Conservation (phyloP, 352 stramenopile species). For the Albugo laibachii region DNA sequence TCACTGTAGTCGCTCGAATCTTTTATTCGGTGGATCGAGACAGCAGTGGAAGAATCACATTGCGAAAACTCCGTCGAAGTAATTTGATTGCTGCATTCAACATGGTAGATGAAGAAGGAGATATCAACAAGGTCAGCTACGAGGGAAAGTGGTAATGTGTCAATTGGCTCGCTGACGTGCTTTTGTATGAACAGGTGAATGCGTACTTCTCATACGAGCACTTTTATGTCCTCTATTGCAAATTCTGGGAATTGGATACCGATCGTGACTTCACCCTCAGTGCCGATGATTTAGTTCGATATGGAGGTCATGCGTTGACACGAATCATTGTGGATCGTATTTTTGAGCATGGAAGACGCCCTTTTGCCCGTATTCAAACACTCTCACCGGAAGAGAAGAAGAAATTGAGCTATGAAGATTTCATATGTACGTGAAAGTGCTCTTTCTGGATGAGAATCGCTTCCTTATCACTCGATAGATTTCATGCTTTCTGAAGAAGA, state of each 20-base stretch:
- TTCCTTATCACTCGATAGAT: slow-evolving; percentile 19
- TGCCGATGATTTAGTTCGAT: slow-evolving; percentile 65
- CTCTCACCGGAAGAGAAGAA: slow-evolving; percentile 67
- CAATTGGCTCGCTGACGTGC: background rate
- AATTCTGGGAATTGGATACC: slow-evolving; percentile 98
- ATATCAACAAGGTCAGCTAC: slow-evolving; percentile 94
- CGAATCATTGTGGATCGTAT: slow-evolving; percentile 77
- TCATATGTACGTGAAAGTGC: slow-evolving; percentile 38
- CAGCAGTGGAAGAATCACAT: slow-evolving; percentile 89
- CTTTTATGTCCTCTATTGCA: slow-evolving; percentile 99
- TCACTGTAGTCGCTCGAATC: slow-evolving; percentile 91
- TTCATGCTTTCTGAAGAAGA: slow-evolving; percentile 99
- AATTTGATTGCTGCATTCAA: slow-evolving; percentile 92
- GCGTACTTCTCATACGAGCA: slow-evolving; percentile 98
- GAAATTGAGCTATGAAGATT: slow-evolving; percentile 82
- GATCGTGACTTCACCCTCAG: slow-evolving; percentile 76
- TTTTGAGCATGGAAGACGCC: slow-evolving; percentile 59
- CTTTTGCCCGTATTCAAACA: slow-evolving; percentile 62
- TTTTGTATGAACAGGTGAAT: slow-evolving; percentile 35
- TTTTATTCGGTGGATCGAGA: slow-evolving; percentile 89
- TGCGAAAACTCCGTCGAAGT: slow-evolving; percentile 84
- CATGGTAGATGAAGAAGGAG: slow-evolving; percentile 95
- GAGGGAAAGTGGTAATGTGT: background rate
- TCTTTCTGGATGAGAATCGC: background rate
- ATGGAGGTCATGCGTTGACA: slow-evolving; percentile 65